Conservation (phyloP, 768 basidiomycete genomes). For the Russula sp. region DNA sequence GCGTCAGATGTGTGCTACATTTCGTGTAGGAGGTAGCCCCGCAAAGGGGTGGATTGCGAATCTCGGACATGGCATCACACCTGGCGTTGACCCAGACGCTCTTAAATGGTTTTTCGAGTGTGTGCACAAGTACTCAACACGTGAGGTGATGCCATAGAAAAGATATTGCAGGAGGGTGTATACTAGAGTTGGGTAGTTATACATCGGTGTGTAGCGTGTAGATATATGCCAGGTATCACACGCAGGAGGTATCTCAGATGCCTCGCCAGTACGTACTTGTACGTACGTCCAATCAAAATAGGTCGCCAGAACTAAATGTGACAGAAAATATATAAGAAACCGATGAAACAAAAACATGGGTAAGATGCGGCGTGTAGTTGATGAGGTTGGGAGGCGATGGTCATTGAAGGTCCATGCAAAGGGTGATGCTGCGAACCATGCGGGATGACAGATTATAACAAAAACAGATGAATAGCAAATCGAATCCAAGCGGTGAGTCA, state of each 20-base stretch:
- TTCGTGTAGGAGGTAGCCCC: slow-evolving; percentile 50
- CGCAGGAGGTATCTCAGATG: slow-evolving; percentile 25
- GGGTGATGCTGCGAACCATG: slow-evolving; percentile 17
- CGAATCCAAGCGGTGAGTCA: slow-evolving; percentile 14
- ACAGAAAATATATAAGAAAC: slow-evolving; percentile 26
- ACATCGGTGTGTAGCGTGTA: slow-evolving; percentile 26
- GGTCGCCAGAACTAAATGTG: slow-evolving; percentile 21
- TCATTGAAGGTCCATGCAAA: slow-evolving; percentile 17
- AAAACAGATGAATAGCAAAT: slow-evolving; percentile 18
- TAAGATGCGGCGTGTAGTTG: slow-evolving; percentile 18
- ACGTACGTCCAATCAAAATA: slow-evolving; percentile 21
- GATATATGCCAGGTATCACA: slow-evolving; percentile 28
- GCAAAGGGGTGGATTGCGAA: slow-evolving; percentile 91
- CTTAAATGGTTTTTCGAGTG: slow-evolving; percentile 89
- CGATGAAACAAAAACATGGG: slow-evolving; percentile 19
- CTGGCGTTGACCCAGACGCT: slow-evolving; percentile 92
- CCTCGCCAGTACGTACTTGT: slow-evolving; percentile 22
- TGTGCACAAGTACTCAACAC: slow-evolving; percentile 72
- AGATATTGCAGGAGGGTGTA: slow-evolving; percentile 26
- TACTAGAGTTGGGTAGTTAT: slow-evolving; percentile 30
- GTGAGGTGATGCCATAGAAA: slow-evolving; percentile 10
- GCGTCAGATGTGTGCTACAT: slow-evolving; percentile 76
- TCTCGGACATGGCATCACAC: slow-evolving; percentile 95
- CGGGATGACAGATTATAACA: slow-evolving; percentile 15
- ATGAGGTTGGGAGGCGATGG: slow-evolving; percentile 1